These are phyloP conservation scores for Kuraishia borneana DNA, from an alignment of 805 yeast species.

Conservation along the genomic window DNA sequence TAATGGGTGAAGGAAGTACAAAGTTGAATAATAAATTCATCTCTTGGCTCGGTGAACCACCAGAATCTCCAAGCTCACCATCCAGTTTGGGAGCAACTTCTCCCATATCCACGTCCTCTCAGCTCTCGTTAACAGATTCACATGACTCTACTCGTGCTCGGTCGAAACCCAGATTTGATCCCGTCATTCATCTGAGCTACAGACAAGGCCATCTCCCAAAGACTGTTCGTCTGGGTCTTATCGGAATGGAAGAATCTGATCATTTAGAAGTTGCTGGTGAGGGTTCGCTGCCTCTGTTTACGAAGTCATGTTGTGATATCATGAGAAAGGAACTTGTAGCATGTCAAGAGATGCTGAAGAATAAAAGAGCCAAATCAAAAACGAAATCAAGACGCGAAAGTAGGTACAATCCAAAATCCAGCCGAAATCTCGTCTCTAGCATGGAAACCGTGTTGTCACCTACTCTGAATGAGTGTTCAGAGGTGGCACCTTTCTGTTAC, in stretches of 20 bases:
- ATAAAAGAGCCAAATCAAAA: not conserved
- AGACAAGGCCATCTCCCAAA: conserved; percentile 7
- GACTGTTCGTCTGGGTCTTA: conserved; percentile 6
- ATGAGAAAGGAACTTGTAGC: conserved; percentile 1
- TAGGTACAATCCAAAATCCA: not conserved
- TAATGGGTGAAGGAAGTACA: too few relatives aligned
- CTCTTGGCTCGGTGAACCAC: not conserved
- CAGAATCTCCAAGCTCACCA: not conserved
- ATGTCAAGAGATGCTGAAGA: not conserved
- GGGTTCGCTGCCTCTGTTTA: conserved; percentile 19
- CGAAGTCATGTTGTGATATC: conserved; percentile 3
- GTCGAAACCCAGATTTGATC: conserved; percentile 9
- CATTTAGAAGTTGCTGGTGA: conserved; percentile 13
- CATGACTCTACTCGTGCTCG: not conserved
- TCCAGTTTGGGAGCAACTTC: conserved; percentile 28
- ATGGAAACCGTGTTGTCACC: conserved; percentile 11
- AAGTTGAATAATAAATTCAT: not conserved
- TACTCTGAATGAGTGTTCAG: conserved; percentile 10
- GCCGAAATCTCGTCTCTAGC: not conserved
- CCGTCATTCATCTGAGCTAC: conserved; percentile 11
- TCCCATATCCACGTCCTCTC: conserved; percentile 26
- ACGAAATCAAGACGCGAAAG: not conserved
- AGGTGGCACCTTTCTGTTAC: conserved; percentile 34
- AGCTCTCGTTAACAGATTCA: conserved; percentile 14
- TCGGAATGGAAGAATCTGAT: conserved; percentile 6